phyloP scores from a whole-genome alignment of 164 flowering plant genomes.

The Dillenia suffruticosa region DNA sequence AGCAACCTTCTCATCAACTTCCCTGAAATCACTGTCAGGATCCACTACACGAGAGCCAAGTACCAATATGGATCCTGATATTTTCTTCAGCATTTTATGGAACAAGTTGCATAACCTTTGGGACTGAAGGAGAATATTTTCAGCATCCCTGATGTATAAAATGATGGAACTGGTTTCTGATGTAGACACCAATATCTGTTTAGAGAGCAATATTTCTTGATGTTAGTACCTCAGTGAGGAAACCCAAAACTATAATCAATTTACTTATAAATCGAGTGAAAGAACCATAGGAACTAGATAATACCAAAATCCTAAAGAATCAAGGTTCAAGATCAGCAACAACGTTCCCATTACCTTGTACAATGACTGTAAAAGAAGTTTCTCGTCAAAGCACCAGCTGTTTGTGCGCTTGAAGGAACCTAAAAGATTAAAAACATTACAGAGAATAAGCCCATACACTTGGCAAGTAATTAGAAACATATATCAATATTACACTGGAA shows the following conservation, averaged over 20 bases:
- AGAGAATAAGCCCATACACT: too few relatives aligned
- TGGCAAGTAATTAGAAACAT: too few relatives aligned
- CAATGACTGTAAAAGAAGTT: constrained; percentile 73
- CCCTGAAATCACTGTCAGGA: constrained; percentile 31
- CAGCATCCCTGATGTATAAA: constrained; percentile 82
- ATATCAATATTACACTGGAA: too few relatives aligned
- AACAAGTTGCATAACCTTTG: constrained; percentile 62
- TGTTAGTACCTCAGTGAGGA: neutral
- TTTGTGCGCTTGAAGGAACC: constrained; percentile 68
- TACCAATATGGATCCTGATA: constrained; percentile 77
- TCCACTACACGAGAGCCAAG: constrained; percentile 74
- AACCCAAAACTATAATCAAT: too few relatives aligned
- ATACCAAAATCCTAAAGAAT: too few relatives aligned
- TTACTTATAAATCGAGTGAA: too few relatives aligned
- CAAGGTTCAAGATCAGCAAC: too few relatives aligned
- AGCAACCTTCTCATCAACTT: constrained; percentile 65
- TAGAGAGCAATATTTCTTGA: constrained; percentile 2
- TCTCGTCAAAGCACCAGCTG: constrained; percentile 92
- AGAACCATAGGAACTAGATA: too few relatives aligned
- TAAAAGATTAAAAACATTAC: constrained; percentile 11
- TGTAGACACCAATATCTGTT: constrained; percentile 64
- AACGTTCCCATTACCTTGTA: constrained; percentile 53
- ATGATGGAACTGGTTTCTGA: constrained; percentile 70
- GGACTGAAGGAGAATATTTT: constrained; percentile 56
- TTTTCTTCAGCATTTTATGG: constrained; percentile 72